Base-by-base conservation (phyloP, 805 yeast genomes). In the Lipomyces starkeyi region DNA sequence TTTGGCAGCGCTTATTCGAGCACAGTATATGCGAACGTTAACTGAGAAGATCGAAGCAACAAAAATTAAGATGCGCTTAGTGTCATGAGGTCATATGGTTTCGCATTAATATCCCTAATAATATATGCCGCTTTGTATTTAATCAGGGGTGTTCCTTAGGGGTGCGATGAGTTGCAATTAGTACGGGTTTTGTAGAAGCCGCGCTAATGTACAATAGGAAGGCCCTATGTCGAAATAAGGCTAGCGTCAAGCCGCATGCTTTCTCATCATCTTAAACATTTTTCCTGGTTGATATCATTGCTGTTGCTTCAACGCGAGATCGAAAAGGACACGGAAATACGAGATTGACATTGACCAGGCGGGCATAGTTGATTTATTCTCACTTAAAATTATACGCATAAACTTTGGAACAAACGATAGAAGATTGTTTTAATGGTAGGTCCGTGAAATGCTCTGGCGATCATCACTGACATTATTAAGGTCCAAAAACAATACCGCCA, bases 401-500 rank as follows among this genome's bases (percentile, higher is more conserved):
- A 8, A 43, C 1, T 17, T 43, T 43, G 2, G 8, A 43, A 17
- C 9, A 6, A 43, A 3, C 11, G 8, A n/a, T 43, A 43, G 22
- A 25, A 43, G 20, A 17, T n/a, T 43, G 20, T 43, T 17, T n/a
- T 17, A 43, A 43, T 43, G 49, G 49, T 43, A 17, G 9, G 49
- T n/a, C 2, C 11, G 11, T 17, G 20, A 17, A n/a, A 17, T 43
- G 3, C 22, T n/a, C 49, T 43, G 5, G 3, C 20, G 20, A 17
- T 13, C 49, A 43, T 8, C 3, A n/a, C 49, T 43, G 22, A 43
- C 49, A 13, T 17, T 5, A 29, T 29, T 43, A 17, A 68, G 71
- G 71, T 66, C 11, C 71, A 68, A 55, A 68, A 66, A 43, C 67
- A 53, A 34, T 68, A 35, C 54, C 63, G 58, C 11, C 71, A 66